A percentile compares a stretch with the other conserved stretches of the same genome.
These are phyloP conservation scores for Rhizomucor pusillus DNA, from an alignment of 371 early-diverging fungal species.

Conservation along the genomic window DNA sequence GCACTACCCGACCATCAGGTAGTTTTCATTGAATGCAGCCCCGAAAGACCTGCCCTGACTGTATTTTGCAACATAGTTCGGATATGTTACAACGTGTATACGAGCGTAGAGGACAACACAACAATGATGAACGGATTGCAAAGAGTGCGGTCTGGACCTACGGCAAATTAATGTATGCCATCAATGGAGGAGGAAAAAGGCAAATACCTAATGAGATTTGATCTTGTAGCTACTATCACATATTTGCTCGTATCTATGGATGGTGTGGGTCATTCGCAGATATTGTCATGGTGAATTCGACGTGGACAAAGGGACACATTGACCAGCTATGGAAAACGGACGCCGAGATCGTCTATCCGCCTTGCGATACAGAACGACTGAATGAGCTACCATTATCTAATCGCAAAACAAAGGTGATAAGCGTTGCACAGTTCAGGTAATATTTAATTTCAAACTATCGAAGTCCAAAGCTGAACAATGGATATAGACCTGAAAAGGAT, in stretches of 20 bases:
- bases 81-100: conserved; percentile 89
- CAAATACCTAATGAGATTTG: conserved; percentile 1
- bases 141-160: conserved; percentile 54
- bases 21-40: not conserved
- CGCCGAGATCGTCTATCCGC: conserved; percentile 85
- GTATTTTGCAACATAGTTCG: conserved; percentile 53
- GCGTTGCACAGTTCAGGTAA: conserved; percentile 89
- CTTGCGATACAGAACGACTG: conserved; percentile 82
- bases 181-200: not conserved
- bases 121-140: conserved; percentile 61
- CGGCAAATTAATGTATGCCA: conserved; percentile 64
- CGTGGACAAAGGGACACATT: conserved; percentile 94
- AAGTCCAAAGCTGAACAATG: not conserved
- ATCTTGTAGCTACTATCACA: conserved; percentile 67
- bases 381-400: conserved; percentile 41
- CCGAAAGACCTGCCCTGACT: too few species aligned
- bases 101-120: conserved; percentile 62
- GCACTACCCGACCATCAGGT: conserved; percentile 95
- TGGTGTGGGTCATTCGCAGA: conserved; percentile 78
- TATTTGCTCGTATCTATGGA: conserved; percentile 76
- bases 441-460: not conserved
- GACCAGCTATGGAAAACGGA: conserved; percentile 67
- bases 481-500: conserved; percentile 87
- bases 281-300: conserved; percentile 86
- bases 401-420: conserved; percentile 66